Evolutionary conservation across 257 asterid genomes (phyloP).

Genomic region (Fraxinus pennsylvanica): DNA sequence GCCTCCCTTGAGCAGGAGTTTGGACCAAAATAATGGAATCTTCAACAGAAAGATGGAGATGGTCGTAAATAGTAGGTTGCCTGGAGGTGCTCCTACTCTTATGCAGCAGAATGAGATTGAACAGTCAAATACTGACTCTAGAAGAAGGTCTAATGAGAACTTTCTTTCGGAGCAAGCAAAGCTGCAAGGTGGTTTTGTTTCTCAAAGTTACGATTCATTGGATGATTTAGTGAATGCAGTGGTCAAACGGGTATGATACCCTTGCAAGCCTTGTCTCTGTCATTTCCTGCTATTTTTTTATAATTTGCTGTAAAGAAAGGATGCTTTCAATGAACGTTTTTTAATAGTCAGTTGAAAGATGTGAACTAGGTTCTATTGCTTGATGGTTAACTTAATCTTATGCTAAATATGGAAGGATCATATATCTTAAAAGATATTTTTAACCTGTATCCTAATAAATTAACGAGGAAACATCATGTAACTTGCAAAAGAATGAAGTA

Average conservation of each 20-base stretch:
- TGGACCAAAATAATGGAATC: constrained; percentile 39
- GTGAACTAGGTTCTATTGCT: not conserved
- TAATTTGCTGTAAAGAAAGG: not conserved
- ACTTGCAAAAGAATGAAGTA: not conserved
- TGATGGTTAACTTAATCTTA: not conserved
- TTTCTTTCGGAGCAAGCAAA: constrained; percentile 53
- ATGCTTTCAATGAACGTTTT: not conserved
- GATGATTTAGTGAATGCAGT: constrained; percentile 69
- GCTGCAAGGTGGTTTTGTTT: constrained; percentile 46
- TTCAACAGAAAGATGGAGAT: constrained; percentile 45
- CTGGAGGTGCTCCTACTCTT: constrained; percentile 42
- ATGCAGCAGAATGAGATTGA: constrained; percentile 45
- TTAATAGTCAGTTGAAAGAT: not conserved
- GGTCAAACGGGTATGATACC: constrained; percentile 61
- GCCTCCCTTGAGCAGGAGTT: constrained; percentile 39
- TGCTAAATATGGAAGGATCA: not conserved
- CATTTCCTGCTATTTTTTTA: not conserved
- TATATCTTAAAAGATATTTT: not conserved
- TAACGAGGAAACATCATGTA: not conserved
- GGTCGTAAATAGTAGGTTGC: constrained; percentile 43
- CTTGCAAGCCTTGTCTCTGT: constrained; percentile 8
- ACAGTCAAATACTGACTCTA: constrained; percentile 31
- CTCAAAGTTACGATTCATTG: constrained; percentile 58
- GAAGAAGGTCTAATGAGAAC: constrained; percentile 50
- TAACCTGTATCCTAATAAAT: not conserved